phyloP scores from a whole-genome alignment of 192 early-diverging fungal species.

The Thoreauomyces humboldtii region DNA sequence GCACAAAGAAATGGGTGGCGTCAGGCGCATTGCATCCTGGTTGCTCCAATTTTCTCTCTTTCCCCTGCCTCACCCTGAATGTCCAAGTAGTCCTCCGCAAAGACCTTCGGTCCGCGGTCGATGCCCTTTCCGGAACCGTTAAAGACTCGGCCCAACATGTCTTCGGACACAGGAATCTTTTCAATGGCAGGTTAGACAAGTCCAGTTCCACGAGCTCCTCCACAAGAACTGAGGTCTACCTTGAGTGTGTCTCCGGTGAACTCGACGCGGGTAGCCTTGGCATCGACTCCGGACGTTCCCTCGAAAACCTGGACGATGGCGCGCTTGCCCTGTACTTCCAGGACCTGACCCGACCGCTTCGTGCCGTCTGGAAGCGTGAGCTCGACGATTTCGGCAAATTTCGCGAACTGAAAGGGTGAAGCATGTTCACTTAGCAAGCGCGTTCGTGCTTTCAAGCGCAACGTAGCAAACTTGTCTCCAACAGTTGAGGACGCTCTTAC shows the following conservation, averaged over 20 bases:
- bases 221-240: too few species aligned
- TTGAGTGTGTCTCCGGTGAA: slow-evolving; percentile 94
- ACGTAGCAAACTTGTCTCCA: background rate
- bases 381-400: slow-evolving; percentile 95
- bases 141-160: slow-evolving; percentile 98
- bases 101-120: slow-evolving; percentile 98
- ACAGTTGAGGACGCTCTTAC: slow-evolving; percentile 44
- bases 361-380: slow-evolving; percentile 96
- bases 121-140: slow-evolving; percentile 99
- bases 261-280: slow-evolving; percentile 91
- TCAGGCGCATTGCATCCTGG: background rate
- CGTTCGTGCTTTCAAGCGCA: background rate
- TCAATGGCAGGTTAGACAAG: too few species aligned
- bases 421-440: too few species aligned
- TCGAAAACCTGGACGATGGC: slow-evolving; percentile 98
- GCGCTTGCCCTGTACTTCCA: slow-evolving; percentile 94
- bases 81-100: slow-evolving; percentile 98
- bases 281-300: slow-evolving; percentile 86
- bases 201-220: too few species aligned
- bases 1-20: slow-evolving; percentile 8
- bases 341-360: slow-evolving; percentile 91
- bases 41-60: background rate
- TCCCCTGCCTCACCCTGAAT: slow-evolving; percentile 69
- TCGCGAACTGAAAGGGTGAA: slow-evolving; percentile 77
- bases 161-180: slow-evolving; percentile 98